Conservation (phyloP, 257 asterid genomes). For the Anisodus acutangulus region DNA sequence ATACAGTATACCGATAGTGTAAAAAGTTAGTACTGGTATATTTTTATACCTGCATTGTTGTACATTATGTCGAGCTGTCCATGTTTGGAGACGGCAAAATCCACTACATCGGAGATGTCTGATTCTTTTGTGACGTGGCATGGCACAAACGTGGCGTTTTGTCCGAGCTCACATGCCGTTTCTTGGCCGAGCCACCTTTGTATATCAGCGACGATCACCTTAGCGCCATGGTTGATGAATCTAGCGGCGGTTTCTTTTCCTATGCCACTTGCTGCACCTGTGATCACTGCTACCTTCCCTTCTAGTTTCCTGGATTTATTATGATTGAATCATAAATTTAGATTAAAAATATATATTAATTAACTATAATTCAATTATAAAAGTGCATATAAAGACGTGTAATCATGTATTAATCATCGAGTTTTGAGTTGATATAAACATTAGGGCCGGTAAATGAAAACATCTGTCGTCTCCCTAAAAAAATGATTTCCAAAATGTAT, state of each 20-base stretch:
- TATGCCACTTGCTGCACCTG: slow-evolving; percentile 85
- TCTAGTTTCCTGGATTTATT: slow-evolving; percentile 55
- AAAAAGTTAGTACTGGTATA: too few species aligned
- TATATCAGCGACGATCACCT: slow-evolving; percentile 76
- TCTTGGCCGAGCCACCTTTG: slow-evolving; percentile 49
- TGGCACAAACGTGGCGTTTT: slow-evolving; percentile 57
- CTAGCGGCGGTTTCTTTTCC: slow-evolving; percentile 77
- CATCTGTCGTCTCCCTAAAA: too few species aligned
- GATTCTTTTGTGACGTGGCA: slow-evolving; percentile 77
- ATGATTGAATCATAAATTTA: too few species aligned
- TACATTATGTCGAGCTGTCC: slow-evolving; percentile 81
- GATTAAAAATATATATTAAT: too few species aligned
- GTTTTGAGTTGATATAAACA: too few species aligned
- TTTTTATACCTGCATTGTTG: slow-evolving; percentile 71
- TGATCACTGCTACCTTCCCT: slow-evolving; percentile 83
- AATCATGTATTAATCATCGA: too few species aligned
- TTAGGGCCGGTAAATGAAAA: too few species aligned
- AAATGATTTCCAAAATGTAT: too few species aligned
- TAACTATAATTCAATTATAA: too few species aligned
- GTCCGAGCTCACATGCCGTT: slow-evolving; percentile 62
- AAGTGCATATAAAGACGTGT: too few species aligned
- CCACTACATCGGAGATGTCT: slow-evolving; percentile 66
- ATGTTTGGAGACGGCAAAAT: slow-evolving; percentile 59
- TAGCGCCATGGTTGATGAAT: slow-evolving; percentile 74
- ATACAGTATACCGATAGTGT: too few species aligned